Conservation (phyloP, 2,329 filamentous ascomycete genomes). For the Teratosphaeria gauchensis region DNA sequence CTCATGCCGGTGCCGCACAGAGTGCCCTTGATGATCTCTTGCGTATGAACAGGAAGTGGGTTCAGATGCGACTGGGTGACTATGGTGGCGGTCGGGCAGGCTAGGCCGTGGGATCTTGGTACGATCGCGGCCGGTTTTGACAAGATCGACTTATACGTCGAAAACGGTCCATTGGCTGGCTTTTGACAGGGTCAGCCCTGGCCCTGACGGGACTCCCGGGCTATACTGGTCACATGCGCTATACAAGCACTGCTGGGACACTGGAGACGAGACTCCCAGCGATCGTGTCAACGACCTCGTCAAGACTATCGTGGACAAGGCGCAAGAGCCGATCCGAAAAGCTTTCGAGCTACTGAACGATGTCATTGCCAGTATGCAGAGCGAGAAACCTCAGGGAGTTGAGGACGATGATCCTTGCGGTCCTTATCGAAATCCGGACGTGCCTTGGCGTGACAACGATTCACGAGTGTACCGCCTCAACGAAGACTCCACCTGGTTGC, state of each 20-base stretch:
- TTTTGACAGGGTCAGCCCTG: neutral
- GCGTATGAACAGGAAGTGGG: too few species aligned
- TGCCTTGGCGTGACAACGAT: neutral
- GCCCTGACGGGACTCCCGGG: neutral
- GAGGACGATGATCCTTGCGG: neutral
- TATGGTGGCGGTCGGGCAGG: too few species aligned
- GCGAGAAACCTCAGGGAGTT: neutral
- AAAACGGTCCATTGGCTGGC: too few species aligned
- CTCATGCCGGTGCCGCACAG: too few species aligned
- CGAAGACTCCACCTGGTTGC: neutral
- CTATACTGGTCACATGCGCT: neutral
- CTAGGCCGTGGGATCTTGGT: too few species aligned
- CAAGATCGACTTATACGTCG: too few species aligned
- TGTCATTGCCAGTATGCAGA: neutral
- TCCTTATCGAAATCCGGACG: neutral
- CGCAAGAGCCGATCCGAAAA: neutral
- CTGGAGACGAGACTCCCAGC: neutral
- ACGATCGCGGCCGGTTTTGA: too few species aligned
- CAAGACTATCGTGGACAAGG: neutral
- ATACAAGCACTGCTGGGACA: neutral
- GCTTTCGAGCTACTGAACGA: neutral
- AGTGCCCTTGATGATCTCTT: too few species aligned
- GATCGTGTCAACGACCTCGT: neutral
- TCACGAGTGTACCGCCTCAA: neutral
- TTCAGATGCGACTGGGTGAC: too few species aligned